Percentiles rank a stretch among this genome's conserved stretches.
Conservation (phyloP, 768 basidiomycete species). For the Lentinula aciculospora region DNA sequence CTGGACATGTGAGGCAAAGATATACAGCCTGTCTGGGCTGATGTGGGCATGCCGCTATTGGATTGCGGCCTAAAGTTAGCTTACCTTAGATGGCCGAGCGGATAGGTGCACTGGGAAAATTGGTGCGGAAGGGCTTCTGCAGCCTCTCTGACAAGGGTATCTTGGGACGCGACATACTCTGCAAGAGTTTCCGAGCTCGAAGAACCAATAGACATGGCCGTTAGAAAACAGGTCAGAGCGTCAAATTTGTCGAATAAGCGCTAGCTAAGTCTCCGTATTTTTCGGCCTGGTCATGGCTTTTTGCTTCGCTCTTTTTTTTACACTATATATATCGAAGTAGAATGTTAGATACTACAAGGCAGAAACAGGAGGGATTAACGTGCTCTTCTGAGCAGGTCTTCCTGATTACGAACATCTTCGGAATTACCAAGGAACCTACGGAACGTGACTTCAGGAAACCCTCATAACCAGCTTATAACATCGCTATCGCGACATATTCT, state of each 20-base stretch:
- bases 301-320: no score
- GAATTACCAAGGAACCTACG: not conserved
- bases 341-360: no score
- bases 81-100: constrained; percentile 49
- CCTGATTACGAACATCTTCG: not conserved
- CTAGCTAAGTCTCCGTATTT: no score
- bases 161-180: constrained; percentile 42
- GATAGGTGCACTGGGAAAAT: constrained; percentile 63
- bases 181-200: constrained; percentile 23
- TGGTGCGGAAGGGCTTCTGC: constrained; percentile 56
- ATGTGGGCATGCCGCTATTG: constrained; percentile 7
- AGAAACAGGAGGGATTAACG: no score
- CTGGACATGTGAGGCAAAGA: constrained; percentile 70
- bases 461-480: constrained; percentile 7
- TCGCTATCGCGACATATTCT: not conserved
- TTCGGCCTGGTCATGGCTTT: no score
- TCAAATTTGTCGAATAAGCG: no score
- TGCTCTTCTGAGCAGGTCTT: no score
- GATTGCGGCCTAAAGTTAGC: constrained; percentile 3
- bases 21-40: constrained; percentile 67
- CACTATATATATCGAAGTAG: no score
- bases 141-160: constrained; percentile 45
- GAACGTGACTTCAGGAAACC: constrained; percentile 10
- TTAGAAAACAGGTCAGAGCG: constrained; percentile 21
- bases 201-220: not conserved